Evolutionary conservation across 2,329 filamentous ascomycete species (phyloP).

Genomic region (Exophiala sideris): DNA sequence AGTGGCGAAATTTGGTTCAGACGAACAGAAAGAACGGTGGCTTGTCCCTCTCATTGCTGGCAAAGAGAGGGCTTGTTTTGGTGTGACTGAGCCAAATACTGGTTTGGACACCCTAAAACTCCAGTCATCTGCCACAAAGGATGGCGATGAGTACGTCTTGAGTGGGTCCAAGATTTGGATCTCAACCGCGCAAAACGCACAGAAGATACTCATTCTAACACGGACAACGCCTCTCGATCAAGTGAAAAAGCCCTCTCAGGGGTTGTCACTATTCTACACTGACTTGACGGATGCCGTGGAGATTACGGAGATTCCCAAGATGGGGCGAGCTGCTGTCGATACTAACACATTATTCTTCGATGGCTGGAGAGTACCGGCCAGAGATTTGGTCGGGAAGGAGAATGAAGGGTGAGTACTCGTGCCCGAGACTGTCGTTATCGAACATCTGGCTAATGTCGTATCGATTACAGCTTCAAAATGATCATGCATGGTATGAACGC

Average conservation of each 20-base stretch:
- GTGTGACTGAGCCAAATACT: slow-evolving; percentile 43
- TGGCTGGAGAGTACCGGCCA: slow-evolving; percentile 39
- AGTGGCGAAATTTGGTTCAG: slow-evolving; percentile 43
- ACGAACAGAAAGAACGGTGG: slow-evolving; percentile 42
- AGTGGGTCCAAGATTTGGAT: slow-evolving; percentile 46
- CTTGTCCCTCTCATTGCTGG: slow-evolving; percentile 41
- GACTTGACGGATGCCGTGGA: slow-evolving; percentile 37
- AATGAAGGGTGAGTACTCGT: slow-evolving; percentile 33
- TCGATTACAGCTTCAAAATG: slow-evolving; percentile 37
- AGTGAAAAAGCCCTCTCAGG: slow-evolving; percentile 42
- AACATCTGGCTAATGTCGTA: not conserved
- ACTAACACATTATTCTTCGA: slow-evolving; percentile 46
- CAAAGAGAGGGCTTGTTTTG: slow-evolving; percentile 42
- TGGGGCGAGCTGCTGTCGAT: slow-evolving; percentile 45
- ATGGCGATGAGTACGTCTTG: slow-evolving; percentile 33
- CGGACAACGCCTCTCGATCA: slow-evolving; percentile 43
- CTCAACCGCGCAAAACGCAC: slow-evolving; percentile 43
- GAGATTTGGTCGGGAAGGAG: slow-evolving; percentile 41
- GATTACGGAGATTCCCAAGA: slow-evolving; percentile 45
- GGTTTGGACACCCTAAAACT: slow-evolving; percentile 44
- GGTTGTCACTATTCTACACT: slow-evolving; percentile 47
- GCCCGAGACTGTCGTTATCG: not conserved
- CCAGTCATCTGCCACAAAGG: slow-evolving; percentile 36
- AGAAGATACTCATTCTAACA: slow-evolving; percentile 44
- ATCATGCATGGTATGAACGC: slow-evolving; percentile 42